These are phyloP conservation scores for Chloris gayana DNA, from an alignment of 176 grass and related monocot genomes.

Conservation along the genomic window DNA sequence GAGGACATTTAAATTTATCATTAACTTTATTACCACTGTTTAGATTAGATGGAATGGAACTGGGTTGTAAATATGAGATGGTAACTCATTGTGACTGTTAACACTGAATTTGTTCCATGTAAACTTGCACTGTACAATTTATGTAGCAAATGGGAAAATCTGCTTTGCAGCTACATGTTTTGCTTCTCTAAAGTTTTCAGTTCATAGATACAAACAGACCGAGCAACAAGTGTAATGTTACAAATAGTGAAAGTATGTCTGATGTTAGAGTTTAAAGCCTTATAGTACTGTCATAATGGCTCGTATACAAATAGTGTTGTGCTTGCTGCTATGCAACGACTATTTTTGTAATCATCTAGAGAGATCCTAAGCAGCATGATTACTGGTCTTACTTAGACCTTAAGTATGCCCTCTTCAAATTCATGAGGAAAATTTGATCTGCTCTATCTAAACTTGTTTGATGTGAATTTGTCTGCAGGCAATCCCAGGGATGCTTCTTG, in stretches of 20 bases:
- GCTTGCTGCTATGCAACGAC: neutral
- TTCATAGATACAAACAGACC: neutral
- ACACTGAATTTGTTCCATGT: neutral
- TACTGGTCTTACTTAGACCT: neutral
- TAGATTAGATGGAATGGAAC: slow-evolving; percentile 6
- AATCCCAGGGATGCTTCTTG: slow-evolving; percentile 95
- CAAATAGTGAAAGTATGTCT: neutral
- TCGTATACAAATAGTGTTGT: neutral
- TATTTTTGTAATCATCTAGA: slow-evolving; percentile 7
- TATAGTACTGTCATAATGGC: neutral
- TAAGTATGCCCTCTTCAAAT: neutral
- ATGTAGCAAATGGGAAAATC: neutral
- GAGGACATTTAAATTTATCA: neutral
- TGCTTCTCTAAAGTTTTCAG: neutral
- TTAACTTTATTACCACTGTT: neutral
- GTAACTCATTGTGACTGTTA: neutral
- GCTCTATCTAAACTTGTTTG: slow-evolving; percentile 1
- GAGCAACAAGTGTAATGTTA: neutral
- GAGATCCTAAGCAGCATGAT: slow-evolving; percentile 8
- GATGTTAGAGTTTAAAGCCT: neutral
- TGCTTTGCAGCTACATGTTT: neutral
- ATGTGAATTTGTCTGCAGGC: slow-evolving; percentile 59
- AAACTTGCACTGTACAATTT: neutral
- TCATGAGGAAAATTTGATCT: slow-evolving; percentile 16
- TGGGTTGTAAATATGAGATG: neutral